These are phyloP conservation scores for Aspergillus tamarii DNA, from an alignment of 2,329 filamentous ascomycete species.

Conservation along the genomic window DNA sequence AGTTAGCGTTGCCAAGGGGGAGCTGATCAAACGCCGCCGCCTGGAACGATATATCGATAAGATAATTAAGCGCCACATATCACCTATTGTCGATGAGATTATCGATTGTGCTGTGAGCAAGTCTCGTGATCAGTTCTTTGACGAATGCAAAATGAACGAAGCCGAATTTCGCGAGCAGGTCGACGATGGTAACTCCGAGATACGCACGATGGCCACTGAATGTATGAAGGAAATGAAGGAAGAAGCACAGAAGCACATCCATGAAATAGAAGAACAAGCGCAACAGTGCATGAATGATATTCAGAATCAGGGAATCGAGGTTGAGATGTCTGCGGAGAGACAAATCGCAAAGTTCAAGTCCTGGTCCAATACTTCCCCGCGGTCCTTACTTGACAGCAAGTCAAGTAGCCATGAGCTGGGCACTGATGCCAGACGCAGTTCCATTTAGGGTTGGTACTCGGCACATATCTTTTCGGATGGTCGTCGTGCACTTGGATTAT, in stretches of 20 bases:
- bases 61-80: conserved; percentile 15
- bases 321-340: conserved; percentile 16
- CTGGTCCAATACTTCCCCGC: conserved; percentile 17
- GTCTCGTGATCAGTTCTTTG: conserved; percentile 22
- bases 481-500: background rate
- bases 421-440: conserved; percentile 20
- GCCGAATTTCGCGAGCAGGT: conserved; percentile 22
- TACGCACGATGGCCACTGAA: conserved; percentile 20
- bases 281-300: conserved; percentile 19
- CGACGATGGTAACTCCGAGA: conserved; percentile 20
- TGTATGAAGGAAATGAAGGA: conserved; percentile 19
- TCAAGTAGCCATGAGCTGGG: conserved; percentile 16
- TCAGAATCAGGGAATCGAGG: conserved; percentile 15
- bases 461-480: background rate
- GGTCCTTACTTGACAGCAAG: conserved; percentile 16
- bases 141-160: conserved; percentile 21
- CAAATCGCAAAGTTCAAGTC: conserved; percentile 13
- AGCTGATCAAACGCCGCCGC: conserved; percentile 18
- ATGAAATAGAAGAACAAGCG: conserved; percentile 18
- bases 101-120: conserved; percentile 17
- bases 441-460: conserved; percentile 18
- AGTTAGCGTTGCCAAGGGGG: conserved; percentile 9
- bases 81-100: conserved; percentile 19
- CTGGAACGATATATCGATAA: conserved; percentile 17
- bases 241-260: conserved; percentile 16